Conservation (phyloP, 2,329 filamentous ascomycete genomes). For the Ophiostoma quercus region DNA sequence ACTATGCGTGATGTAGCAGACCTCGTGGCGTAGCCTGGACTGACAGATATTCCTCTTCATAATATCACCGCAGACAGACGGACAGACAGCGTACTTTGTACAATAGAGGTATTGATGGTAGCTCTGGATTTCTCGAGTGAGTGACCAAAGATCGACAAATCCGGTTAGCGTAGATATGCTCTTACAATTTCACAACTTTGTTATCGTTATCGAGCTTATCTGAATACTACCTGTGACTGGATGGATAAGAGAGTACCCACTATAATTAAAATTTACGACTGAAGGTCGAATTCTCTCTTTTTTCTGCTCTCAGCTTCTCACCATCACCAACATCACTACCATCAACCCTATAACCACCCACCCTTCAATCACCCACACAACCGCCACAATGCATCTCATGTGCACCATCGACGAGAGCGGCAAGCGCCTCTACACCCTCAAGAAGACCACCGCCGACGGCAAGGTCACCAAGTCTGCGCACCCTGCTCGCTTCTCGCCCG, state of each 20-base stretch:
- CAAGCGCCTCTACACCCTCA: conserved; percentile 90
- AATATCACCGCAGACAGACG: no score
- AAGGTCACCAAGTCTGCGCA: conserved; percentile 94
- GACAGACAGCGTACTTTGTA: no score
- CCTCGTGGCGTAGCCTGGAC: no score
- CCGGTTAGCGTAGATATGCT: not conserved
- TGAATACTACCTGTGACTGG: not conserved
- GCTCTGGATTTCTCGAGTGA: no score
- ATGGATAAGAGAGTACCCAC: not conserved
- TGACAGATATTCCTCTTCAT: no score
- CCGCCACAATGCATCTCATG: conserved; percentile 56
- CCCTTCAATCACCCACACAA: not conserved
- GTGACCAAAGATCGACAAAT: not conserved
- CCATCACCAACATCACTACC: not conserved
- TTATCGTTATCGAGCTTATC: not conserved
- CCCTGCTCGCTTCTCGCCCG: conserved; percentile 91
- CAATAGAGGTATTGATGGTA: no score
- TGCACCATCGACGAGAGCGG: conserved; percentile 78
- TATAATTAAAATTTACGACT: conserved; percentile 7
- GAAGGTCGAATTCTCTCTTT: not conserved
- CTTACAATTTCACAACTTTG: not conserved
- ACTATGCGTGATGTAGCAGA: no score
- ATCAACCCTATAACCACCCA: not conserved
- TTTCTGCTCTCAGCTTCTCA: not conserved
- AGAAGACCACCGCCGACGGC: conserved; percentile 70